phyloP scores from a whole-genome alignment of 2,329 filamentous ascomycete species.

The Phialocephala sp. region DNA sequence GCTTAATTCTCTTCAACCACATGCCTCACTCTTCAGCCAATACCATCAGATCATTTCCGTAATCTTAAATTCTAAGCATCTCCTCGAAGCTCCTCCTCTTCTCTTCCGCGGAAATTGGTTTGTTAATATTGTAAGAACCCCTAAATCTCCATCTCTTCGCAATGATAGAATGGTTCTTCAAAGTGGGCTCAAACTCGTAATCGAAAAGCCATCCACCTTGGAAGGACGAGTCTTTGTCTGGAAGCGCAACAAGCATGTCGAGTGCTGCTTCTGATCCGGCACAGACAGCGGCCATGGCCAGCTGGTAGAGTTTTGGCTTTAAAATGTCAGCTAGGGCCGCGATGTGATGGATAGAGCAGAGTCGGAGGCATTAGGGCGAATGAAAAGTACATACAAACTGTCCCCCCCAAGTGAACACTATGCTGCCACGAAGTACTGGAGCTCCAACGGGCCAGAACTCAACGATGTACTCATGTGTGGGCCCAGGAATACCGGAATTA shows the following conservation, averaged over 20 bases:
- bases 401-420: background rate
- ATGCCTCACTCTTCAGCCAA: background rate
- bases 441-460: constrained; percentile 4
- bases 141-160: constrained; percentile 4
- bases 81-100: background rate
- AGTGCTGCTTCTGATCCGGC: constrained; percentile 6
- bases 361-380: background rate
- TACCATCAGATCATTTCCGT: background rate
- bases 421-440: background rate
- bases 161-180: constrained; percentile 1
- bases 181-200: background rate
- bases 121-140: background rate
- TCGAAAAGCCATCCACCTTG: constrained; percentile 13
- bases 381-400: background rate
- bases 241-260: background rate
- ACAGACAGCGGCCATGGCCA: background rate
- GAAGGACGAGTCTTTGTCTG: background rate
- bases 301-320: constrained; percentile 3
- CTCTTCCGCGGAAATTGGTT: background rate
- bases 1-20: background rate
- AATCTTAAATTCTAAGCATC: background rate
- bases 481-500: background rate
- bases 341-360: background rate
- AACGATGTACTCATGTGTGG: background rate
- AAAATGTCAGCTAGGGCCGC: background rate